Percentiles rank a stretch among this genome's conserved stretches.
phyloP scores from a whole-genome alignment of 768 basidiomycete species.

The Pisolithus microcarpus region DNA sequence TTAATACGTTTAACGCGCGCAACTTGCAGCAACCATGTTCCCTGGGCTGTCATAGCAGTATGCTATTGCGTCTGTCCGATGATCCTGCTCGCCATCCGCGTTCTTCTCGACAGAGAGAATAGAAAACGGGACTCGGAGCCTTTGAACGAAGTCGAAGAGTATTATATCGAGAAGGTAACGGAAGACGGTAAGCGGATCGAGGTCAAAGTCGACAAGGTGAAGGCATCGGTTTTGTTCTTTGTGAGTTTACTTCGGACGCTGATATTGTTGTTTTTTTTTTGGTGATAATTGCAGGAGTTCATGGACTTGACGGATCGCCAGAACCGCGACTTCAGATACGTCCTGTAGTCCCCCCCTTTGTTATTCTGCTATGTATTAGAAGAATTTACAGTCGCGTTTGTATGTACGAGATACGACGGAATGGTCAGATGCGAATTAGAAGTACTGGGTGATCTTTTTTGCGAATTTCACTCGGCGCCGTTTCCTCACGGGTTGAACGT shows the following conservation, averaged over 20 bases:
- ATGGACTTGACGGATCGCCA: conserved; percentile 12
- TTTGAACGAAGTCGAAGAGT: conserved; percentile 47
- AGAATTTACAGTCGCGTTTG: no score
- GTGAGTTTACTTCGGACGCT: background rate
- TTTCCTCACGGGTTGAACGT: no score
- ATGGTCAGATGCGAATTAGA: no score
- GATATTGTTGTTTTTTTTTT: background rate
- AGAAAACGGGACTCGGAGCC: conserved; percentile 53
- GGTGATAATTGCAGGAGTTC: conserved; percentile 3
- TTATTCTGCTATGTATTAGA: no score
- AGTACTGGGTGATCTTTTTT: no score
- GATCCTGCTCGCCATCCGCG: conserved; percentile 44
- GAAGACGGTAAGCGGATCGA: conserved; percentile 46
- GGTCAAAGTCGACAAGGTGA: conserved; percentile 64
- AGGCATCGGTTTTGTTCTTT: background rate
- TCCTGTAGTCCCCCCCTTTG: conserved; percentile 1
- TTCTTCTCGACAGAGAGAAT: conserved; percentile 53
- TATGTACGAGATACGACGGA: no score
- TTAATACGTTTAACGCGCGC: background rate
- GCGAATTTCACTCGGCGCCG: no score
- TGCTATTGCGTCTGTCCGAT: conserved; percentile 52
- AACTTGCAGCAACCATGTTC: conserved; percentile 52
- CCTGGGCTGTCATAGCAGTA: conserved; percentile 70
- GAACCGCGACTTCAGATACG: conserved; percentile 14
- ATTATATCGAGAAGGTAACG: conserved; percentile 48